Percentiles rank a stretch among this genome's conserved stretches.
phyloP scores from a whole-genome alignment of 2,329 filamentous ascomycete genomes.

The Cladobotryum protrusum region DNA sequence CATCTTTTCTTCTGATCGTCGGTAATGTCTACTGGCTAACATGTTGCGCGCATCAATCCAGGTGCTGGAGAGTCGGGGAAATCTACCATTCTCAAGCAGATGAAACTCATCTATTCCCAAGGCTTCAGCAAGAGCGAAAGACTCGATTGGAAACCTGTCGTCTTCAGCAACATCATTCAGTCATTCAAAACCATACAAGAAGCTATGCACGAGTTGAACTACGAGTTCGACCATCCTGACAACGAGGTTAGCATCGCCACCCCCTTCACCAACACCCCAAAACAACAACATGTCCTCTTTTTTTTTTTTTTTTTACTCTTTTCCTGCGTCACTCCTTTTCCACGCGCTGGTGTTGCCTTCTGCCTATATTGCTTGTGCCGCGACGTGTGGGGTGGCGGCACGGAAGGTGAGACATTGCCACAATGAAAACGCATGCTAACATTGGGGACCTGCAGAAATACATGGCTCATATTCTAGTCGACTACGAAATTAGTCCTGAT shows the following conservation, averaged over 20 bases:
- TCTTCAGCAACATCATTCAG: conserved; percentile 91
- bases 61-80: conserved; percentile 88
- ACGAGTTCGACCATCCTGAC: conserved; percentile 69
- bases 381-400: background rate
- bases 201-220: conserved; percentile 80
- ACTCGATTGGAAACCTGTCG: conserved; percentile 88
- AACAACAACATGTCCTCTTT: conserved; percentile 10
- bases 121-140: conserved; percentile 87
- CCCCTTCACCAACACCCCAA: background rate
- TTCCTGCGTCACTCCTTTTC: background rate
- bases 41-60: conserved; percentile 32
- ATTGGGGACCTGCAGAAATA: conserved; percentile 52
- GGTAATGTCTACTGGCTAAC: conserved; percentile 6
- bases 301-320: background rate
- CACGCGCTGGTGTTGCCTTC: background rate
- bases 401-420: conserved; percentile 1
- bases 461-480: conserved; percentile 69
- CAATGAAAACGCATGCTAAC: conserved; percentile 9
- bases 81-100: conserved; percentile 96
- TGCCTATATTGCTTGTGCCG: background rate
- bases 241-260: conserved; percentile 61
- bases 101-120: conserved; percentile 94
- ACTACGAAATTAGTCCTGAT: conserved; percentile 75
- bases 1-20: no score
- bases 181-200: conserved; percentile 87